phyloP scores from a whole-genome alignment of 108 stramenopile genomes.

The Skeletonema grethae region DNA sequence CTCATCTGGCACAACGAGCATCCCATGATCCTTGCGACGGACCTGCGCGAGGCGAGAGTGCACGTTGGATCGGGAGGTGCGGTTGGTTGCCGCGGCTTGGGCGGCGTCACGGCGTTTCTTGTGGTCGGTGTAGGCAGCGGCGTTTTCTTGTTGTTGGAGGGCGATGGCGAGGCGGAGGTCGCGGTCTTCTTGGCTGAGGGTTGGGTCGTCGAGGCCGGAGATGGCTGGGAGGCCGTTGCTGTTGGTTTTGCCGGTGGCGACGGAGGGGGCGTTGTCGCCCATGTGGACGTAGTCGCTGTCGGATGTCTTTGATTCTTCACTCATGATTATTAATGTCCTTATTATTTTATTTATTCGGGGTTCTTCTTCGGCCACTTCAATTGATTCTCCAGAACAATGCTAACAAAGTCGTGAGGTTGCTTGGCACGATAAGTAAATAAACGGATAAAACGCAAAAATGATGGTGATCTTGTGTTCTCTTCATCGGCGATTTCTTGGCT shows the following conservation, averaged over 20 bases:
- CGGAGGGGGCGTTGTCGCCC: slow-evolving; percentile 45
- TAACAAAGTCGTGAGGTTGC: too few relatives aligned
- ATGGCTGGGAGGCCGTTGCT: background rate
- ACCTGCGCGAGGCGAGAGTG: slow-evolving; percentile 74
- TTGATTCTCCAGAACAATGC: too few relatives aligned
- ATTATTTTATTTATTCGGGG: background rate
- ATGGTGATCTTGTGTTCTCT: too few relatives aligned
- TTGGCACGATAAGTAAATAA: too few relatives aligned
- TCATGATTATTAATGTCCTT: slow-evolving; percentile 45
- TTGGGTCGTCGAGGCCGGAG: slow-evolving; percentile 73
- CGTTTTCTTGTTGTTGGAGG: slow-evolving; percentile 90
- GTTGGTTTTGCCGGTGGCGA: background rate
- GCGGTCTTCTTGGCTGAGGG: slow-evolving; percentile 83
- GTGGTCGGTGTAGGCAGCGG: slow-evolving; percentile 77
- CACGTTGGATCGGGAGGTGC: slow-evolving; percentile 78
- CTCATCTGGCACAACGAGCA: slow-evolving; percentile 82
- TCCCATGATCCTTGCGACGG: slow-evolving; percentile 87
- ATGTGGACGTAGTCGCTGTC: slow-evolving; percentile 90
- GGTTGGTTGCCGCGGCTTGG: slow-evolving; percentile 65
- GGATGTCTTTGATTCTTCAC: slow-evolving; percentile 85
- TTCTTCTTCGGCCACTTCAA: too few relatives aligned
- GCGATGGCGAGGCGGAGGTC: slow-evolving; percentile 90
- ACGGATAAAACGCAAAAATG: too few relatives aligned
- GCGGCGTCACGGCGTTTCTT: slow-evolving; percentile 81
- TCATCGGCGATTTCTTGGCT: too few relatives aligned